Percentiles rank a stretch among this genome's conserved stretches.
Conservation (phyloP, 306 rosid genomes). For the Senna siamea region DNA sequence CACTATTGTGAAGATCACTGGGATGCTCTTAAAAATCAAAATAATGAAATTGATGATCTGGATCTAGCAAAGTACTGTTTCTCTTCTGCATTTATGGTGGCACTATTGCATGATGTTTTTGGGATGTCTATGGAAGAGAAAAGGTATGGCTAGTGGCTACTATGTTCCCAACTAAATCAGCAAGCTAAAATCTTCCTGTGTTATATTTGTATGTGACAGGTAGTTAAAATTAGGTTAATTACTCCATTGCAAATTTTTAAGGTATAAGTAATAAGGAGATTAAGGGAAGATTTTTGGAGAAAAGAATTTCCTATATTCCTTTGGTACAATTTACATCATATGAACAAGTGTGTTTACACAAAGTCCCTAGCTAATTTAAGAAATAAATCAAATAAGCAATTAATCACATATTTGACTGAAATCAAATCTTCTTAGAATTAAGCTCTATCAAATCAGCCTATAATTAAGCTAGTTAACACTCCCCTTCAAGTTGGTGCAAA, state of each 20-base stretch:
- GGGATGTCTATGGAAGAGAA: constrained; percentile 48
- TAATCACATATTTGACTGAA: too few species aligned
- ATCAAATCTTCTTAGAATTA: too few species aligned
- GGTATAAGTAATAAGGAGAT: too few species aligned
- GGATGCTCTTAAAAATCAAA: constrained; percentile 48
- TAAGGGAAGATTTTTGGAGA: too few species aligned
- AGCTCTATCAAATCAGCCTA: too few species aligned
- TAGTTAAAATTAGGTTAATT: not conserved
- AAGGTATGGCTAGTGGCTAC: constrained; percentile 51
- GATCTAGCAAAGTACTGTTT: constrained; percentile 56
- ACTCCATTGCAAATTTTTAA: not conserved
- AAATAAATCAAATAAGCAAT: too few species aligned
- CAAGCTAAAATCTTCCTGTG: not conserved
- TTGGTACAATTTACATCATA: too few species aligned
- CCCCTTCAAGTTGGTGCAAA: too few species aligned
- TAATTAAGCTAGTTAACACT: too few species aligned
- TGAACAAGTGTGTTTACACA: too few species aligned
- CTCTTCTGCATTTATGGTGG: constrained; percentile 60
- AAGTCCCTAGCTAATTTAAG: too few species aligned
- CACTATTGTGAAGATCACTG: constrained; percentile 58
- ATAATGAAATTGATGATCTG: constrained; percentile 43
- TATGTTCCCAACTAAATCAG: not conserved
- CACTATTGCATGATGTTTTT: constrained; percentile 53
- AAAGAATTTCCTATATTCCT: too few species aligned
- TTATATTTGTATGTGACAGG: not conserved